Evolutionary conservation across 177 flowering plant species (phyloP).

Genomic region (Vitis hybrid): DNA sequence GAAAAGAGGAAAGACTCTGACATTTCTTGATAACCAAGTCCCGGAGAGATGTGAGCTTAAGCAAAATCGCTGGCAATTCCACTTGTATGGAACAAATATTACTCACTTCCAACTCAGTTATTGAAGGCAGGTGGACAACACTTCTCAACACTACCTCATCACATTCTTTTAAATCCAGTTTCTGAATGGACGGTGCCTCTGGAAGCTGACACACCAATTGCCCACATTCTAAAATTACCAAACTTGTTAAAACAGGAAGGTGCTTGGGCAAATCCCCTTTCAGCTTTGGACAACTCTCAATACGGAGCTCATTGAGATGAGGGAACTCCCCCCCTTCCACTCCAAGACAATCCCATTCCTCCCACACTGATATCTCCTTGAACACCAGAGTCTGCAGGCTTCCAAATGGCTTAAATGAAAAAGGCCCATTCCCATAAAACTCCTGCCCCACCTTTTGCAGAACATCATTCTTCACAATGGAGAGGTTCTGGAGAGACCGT

Average conservation of each 20-base stretch:
- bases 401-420: no score
- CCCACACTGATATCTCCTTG: conserved; percentile 7
- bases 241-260: conserved; percentile 6
- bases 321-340: neutral
- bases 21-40: no score
- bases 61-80: no score
- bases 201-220: conserved; percentile 1
- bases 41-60: no score
- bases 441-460: conserved; percentile 9
- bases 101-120: no score
- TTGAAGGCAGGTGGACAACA: no score
- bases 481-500: no score
- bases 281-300: conserved; percentile 12
- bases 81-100: no score
- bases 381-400: conserved; percentile 4
- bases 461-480: no score
- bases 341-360: conserved; percentile 13
- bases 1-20: no score
- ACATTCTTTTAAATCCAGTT: neutral
- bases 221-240: neutral
- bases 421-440: conserved; percentile 2
- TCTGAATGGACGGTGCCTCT: neutral
- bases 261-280: conserved; percentile 7
- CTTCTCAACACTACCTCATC: neutral
- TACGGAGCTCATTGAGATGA: conserved; percentile 2